Evolutionary conservation across 495 filamentous ascomycete genomes (phyloP), one percentile per base, ranked within the genome.

Genomic region (Evansstolkia leycettana): DNA sequence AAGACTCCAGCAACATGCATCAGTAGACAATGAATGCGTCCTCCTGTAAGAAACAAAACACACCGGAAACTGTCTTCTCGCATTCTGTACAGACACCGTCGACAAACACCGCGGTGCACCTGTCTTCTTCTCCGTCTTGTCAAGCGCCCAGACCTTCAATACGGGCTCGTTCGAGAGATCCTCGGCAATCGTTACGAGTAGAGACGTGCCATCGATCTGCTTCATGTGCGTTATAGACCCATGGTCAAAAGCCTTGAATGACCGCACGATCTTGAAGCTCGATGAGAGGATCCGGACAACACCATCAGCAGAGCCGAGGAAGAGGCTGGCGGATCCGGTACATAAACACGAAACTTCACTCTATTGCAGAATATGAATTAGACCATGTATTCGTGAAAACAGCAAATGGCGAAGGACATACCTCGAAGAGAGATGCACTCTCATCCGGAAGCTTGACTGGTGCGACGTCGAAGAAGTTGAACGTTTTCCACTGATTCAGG

Each of bases 381-480:
- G 37, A n/a, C n/a, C 36, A 34, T 37, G 34, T 27, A 24, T 37
- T n/a, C 48, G 14, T 17, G 6, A 23, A 11, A 11, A 18, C 19
- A 46, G 62, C 57, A 51, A 24, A 24, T 65, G 55, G 58, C 63
- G 52, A 58, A 43, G 18, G 32, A 37, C 62, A 47, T 56, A 82
- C 80, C 54, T 74, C 67, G 48, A 82, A 72, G 26, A 70, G 52
- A 19, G 69, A 64, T 33, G 75, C 65, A 57, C 67, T 74, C 46
- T 82, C 81, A 55, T 87, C 82, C 35, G 81, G 67, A 39, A 83
- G 70, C 55, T 80, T 80, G 57, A 96, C 78, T 46, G 80, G 77
- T 41, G 78, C 75, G 54, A 93, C 84, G 57, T 94, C 87, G 69
- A 98, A 94, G 77, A 98, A 96, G 73, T 90, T 87, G 68, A 98